phyloP scores from a whole-genome alignment of 768 basidiomycete genomes.

The Termitomyces heimii region DNA sequence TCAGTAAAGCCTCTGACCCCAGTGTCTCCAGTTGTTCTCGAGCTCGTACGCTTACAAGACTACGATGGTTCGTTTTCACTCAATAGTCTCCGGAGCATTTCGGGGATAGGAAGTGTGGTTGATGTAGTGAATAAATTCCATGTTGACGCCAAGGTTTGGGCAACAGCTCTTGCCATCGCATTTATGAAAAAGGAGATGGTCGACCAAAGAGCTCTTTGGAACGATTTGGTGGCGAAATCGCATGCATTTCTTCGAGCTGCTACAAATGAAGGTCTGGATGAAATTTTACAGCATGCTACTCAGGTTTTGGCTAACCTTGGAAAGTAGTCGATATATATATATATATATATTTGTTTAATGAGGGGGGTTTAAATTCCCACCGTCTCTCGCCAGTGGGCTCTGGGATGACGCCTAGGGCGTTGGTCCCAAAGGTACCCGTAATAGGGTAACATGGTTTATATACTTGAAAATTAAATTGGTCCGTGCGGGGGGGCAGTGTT shows the following conservation, averaged over 20 bases:
- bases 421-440: no score
- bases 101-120: constrained; percentile 27
- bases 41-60: constrained; percentile 32
- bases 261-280: constrained; percentile 9
- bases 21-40: constrained; percentile 21
- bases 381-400: no score
- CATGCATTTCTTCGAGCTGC: constrained; percentile 29
- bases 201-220: constrained; percentile 34
- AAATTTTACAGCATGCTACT: constrained; percentile 13
- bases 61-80: constrained; percentile 45
- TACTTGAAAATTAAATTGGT: constrained; percentile 12
- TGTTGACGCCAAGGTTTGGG: constrained; percentile 37
- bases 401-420: no score
- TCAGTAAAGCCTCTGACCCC: not conserved
- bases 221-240: constrained; percentile 36
- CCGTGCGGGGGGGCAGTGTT: constrained; percentile 27
- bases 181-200: constrained; percentile 34
- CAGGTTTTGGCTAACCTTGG: not conserved
- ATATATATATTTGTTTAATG: not conserved
- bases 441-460: no score
- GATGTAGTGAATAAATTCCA: constrained; percentile 22
- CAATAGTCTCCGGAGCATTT: constrained; percentile 24
- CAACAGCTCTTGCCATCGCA: constrained; percentile 40
- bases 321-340: not conserved
- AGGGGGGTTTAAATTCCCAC: no score